Base-by-base conservation (phyloP, 2,329 filamentous ascomycete species). In the Ascochyta clinopodiicola region DNA sequence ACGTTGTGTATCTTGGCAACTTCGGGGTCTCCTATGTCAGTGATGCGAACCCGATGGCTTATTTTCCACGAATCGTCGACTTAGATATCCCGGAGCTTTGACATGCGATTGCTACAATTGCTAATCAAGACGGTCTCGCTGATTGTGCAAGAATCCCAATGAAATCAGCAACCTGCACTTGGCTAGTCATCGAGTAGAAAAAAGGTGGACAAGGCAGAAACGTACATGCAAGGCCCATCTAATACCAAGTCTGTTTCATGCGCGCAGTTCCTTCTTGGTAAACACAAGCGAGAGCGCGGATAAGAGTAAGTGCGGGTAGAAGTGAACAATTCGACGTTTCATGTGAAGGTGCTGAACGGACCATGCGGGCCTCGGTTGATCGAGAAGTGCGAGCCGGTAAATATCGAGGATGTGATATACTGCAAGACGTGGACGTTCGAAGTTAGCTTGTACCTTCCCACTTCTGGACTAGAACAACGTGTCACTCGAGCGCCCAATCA, bases 241-340 rank as follows among this genome's bases (percentile, higher is more conserved):
- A 46, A 49, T 42, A 43, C 52, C 25, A 35, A 43, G 31, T 38
- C n/a, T 32, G 22, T 17, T 29, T 37, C 32, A 46, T 43, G 42
- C 42, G 40, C 25, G 42, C 35, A 38, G 19, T 38, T 34, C 38
- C 42, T 51, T 35, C 45, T 50, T 29, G 45, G 37, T 53, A 42
- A 55, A 40, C 46, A 32, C 29, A 55, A 50, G 52, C 52, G 52
- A 55, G 31, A 31, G 36, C 13, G 29, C 13, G 17, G 31, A 34
- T 40, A 35, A 45, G 52, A 40, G 40, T 50, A 24, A 13, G 31
- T 34, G 6, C 4, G 4, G 5, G 15, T 25, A 4, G 12, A 15
- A 9, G 17, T 17, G 19, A 29, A 42, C 12, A 17, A 35, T 19
- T 31, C 7, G 25, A 31, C 13, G n/a, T 4, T 25, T 35, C 17